Evolutionary conservation across 345 rosid genomes (phyloP).

Genomic region (Moricandia moricandioides): DNA sequence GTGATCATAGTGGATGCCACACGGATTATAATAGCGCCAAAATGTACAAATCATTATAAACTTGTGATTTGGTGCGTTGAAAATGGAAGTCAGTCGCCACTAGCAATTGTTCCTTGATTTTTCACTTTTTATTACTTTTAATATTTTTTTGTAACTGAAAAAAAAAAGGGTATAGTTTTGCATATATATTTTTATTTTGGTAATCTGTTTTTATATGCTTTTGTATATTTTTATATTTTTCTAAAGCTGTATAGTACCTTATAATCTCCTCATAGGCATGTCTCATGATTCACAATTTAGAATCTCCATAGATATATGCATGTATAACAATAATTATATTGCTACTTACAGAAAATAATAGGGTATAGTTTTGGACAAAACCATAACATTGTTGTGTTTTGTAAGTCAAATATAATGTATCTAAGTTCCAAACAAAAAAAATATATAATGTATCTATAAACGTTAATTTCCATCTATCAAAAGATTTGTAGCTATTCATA

Average conservation of each 20-base stretch:
- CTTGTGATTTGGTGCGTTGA: conserved; percentile 34
- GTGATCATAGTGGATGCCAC: conserved; percentile 26
- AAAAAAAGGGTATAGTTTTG: too few species aligned
- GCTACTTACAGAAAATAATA: neutral
- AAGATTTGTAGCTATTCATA: neutral
- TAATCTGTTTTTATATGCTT: too few species aligned
- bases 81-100: conserved; percentile 18
- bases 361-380: neutral
- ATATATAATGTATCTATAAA: neutral
- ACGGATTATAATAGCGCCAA: conserved; percentile 25
- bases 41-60: conserved; percentile 10
- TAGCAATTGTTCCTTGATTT: conserved; percentile 21
- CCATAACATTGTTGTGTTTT: neutral
- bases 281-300: neutral
- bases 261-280: neutral
- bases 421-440: too few species aligned
- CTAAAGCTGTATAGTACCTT: neutral
- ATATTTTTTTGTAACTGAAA: too few species aligned
- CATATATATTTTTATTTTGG: too few species aligned
- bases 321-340: neutral
- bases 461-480: neutral
- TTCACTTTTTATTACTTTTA: neutral
- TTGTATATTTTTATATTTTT: too few species aligned
- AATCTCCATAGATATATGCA: neutral
- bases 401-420: neutral